Percentiles rank a stretch among this genome's conserved stretches.
phyloP scores from a whole-genome alignment of 192 early-diverging fungal genomes.

The Podila clonocystis region DNA sequence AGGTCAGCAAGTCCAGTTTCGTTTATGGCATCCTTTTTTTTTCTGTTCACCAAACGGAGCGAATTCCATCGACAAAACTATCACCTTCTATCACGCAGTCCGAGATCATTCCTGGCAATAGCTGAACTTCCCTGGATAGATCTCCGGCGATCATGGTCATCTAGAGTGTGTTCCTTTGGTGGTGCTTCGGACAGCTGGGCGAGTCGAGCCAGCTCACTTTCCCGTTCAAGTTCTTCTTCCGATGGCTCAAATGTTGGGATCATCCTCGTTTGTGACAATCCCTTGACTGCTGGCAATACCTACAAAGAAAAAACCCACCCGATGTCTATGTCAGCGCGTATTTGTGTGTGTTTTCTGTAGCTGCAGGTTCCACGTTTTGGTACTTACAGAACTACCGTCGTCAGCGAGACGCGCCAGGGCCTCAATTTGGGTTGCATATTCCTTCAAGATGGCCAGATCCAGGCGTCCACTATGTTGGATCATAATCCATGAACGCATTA shows the following conservation, averaged over 20 bases:
- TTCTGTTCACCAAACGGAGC: background rate
- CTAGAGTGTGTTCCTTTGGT: background rate
- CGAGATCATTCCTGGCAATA: background rate
- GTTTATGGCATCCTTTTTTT: no score
- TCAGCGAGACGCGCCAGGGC: constrained; percentile 8
- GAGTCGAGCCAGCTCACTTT: background rate
- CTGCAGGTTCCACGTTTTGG: background rate
- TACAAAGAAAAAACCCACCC: background rate
- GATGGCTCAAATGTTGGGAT: background rate
- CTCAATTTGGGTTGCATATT: constrained; percentile 30
- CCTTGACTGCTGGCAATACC: constrained; percentile 1
- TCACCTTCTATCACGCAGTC: background rate
- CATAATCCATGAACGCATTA: background rate
- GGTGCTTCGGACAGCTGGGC: background rate
- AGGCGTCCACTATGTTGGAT: constrained; percentile 6
- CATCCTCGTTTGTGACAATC: constrained; percentile 14
- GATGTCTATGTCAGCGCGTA: background rate
- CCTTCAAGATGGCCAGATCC: constrained; percentile 1
- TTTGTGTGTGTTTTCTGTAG: background rate
- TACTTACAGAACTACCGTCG: background rate
- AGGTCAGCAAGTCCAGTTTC: no score
- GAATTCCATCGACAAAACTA: background rate
- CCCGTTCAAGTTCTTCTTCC: background rate
- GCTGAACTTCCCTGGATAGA: background rate
- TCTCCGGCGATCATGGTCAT: background rate